Conservation (phyloP, 371 early-diverging fungal species). For the Mortierella sp. region DNA sequence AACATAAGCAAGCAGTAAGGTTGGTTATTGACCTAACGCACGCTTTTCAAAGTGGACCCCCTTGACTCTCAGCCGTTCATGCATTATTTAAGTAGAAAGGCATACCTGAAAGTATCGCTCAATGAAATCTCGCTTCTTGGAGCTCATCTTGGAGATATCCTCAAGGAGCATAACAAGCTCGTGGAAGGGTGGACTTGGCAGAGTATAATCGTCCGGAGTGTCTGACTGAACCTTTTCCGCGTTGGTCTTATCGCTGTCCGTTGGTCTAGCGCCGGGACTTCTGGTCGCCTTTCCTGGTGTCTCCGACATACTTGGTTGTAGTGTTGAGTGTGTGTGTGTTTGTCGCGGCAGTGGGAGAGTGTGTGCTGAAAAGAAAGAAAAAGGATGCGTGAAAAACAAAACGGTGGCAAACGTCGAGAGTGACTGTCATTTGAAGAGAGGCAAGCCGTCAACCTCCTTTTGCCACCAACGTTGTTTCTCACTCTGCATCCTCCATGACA, state of each 20-base stretch:
- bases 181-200: constrained; percentile 49
- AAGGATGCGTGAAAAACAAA: background rate
- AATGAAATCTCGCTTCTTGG: constrained; percentile 30
- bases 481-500: background rate
- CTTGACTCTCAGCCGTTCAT: background rate
- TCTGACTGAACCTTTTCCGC: background rate
- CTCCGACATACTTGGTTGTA: background rate
- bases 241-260: background rate
- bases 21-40: too few species aligned
- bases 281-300: background rate
- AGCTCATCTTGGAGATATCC: constrained; percentile 35
- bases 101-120: constrained; percentile 37
- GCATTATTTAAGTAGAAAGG: background rate
- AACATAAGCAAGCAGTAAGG: background rate
- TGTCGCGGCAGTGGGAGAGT: background rate
- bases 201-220: constrained; percentile 27
- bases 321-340: background rate
- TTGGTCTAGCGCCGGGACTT: background rate
- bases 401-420: constrained; percentile 8
- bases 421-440: background rate
- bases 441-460: background rate
- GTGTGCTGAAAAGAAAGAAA: background rate
- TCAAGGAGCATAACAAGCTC: constrained; percentile 54
- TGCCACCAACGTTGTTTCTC: background rate
- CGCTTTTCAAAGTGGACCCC: background rate